Base-by-base conservation (phyloP, 176 grass and related monocot species). In the Bonia amplexicaulis region DNA sequence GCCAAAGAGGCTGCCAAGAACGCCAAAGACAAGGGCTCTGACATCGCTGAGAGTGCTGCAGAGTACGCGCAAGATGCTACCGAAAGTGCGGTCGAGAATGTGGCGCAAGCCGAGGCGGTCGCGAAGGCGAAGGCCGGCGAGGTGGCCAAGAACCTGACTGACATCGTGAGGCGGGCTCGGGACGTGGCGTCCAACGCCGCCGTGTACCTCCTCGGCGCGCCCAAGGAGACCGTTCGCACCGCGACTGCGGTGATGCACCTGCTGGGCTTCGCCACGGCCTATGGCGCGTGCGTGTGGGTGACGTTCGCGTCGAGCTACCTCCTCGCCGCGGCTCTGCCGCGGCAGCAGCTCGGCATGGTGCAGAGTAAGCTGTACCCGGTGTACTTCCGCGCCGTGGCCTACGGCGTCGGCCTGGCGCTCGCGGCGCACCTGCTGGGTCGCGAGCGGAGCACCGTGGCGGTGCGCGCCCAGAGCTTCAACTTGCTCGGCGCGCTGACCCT, bases 331-430 rank as follows among this genome's bases (percentile, higher is more conserved):
- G 80, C 85, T 57, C 78, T 98, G 78, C 89, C 93, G 0, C 8
- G 89, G 84, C 96, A 92, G 80, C 91, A 95, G 87, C 89, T 98
- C 2, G 96, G 93, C 77, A 25, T 92, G 76, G 69, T 95, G 76
- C 96, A 95, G 87, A 98, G 96, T 85, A 98, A 95, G 85, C 68
- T 98, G 76, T 98, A 90, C 73, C 96, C 93, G 3, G 84, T 95
- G 14, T 98, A 95, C 90, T 98, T 98, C 90, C 93, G 87, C 45
- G 67, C 70, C 61, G 48, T 98, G 66, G 89, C 93, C 0, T 93
- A 90, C 71, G 80, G 85, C 66, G 59, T 92, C 66, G 91, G 79
- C 3, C 31, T 92, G 7, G 63, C 93, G 29, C 81, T 95, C 15
- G 73, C 78, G 2, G 80, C 85, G 10, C 91, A 98, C 70, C 80